Conservation (phyloP, 1,284 basidiomycete genomes). For the Melampsora allii-populina region DNA sequence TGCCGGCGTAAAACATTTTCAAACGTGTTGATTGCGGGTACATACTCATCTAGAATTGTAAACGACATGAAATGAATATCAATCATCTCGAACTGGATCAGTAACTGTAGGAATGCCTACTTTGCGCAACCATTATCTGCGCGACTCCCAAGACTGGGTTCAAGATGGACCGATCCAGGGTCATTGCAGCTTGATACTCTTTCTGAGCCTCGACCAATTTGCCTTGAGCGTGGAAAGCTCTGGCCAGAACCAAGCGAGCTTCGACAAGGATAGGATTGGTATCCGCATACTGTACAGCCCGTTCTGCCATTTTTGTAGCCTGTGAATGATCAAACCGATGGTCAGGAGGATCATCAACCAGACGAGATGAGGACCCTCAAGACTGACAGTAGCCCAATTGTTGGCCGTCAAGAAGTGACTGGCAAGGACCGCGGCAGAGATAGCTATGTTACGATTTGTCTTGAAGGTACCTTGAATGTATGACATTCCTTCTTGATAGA, state of each 20-base stretch:
- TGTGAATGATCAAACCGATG: constrained; percentile 50
- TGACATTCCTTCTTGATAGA: constrained; percentile 56
- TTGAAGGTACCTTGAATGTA: constrained; percentile 70
- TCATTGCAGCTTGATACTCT: constrained; percentile 70
- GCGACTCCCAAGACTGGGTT: constrained; percentile 77
- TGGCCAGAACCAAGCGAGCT: constrained; percentile 70
- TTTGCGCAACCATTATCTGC: constrained; percentile 59
- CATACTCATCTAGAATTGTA: constrained; percentile 62
- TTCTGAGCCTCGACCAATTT: constrained; percentile 63
- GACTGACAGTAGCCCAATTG: constrained; percentile 46
- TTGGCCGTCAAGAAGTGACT: constrained; percentile 69
- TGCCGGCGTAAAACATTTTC: constrained; percentile 65
- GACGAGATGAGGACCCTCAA: not conserved
- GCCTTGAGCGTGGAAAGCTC: constrained; percentile 69
- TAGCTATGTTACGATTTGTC: constrained; percentile 67
- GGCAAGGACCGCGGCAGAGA: constrained; percentile 71
- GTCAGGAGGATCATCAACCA: not conserved
- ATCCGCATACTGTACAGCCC: constrained; percentile 86
- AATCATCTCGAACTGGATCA: constrained; percentile 21
- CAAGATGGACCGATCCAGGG: constrained; percentile 69
- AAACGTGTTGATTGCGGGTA: constrained; percentile 78
- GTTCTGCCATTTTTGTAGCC: constrained; percentile 85
- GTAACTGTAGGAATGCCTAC: constrained; percentile 27
- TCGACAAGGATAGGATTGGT: constrained; percentile 73
- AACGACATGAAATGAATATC: constrained; percentile 49